Evolutionary conservation across 805 yeast species (phyloP).

Genomic region (Candida sithepensis): DNA sequence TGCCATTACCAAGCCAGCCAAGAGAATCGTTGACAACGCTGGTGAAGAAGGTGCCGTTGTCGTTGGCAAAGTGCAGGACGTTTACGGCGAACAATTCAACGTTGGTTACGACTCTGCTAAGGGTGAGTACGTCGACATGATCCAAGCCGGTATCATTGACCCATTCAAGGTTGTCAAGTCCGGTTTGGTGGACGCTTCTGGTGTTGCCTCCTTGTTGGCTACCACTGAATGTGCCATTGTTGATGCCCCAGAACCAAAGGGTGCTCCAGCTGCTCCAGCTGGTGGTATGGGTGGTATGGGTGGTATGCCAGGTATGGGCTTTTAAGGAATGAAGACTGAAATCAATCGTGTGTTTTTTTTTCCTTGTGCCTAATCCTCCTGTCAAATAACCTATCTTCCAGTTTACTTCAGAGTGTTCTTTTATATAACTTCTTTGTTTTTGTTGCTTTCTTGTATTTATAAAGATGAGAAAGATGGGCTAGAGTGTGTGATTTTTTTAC

Average conservation of each 20-base stretch:
- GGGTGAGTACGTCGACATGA: slow-evolving; percentile 93
- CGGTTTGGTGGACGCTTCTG: slow-evolving; percentile 93
- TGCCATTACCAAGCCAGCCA: slow-evolving; percentile 94
- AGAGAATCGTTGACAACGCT: slow-evolving; percentile 92
- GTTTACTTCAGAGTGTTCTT: background rate
- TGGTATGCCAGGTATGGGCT: slow-evolving; percentile 35
- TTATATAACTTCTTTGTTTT: background rate
- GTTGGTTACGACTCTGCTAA: slow-evolving; percentile 89
- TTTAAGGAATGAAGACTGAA: too few species aligned
- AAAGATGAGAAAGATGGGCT: background rate
- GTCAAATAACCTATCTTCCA: too few species aligned
- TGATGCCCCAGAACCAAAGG: slow-evolving; percentile 84
- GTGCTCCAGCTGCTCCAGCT: slow-evolving; percentile 49
- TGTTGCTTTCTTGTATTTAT: slow-evolving; percentile 3
- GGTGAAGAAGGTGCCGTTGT: slow-evolving; percentile 97
- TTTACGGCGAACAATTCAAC: slow-evolving; percentile 68
- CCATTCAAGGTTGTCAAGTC: slow-evolving; percentile 97
- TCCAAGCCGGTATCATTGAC: slow-evolving; percentile 95
- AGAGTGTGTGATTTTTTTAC: background rate
- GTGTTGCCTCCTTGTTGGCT: slow-evolving; percentile 95
- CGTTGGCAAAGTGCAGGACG: slow-evolving; percentile 78
- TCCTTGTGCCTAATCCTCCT: too few species aligned
- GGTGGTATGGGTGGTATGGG: slow-evolving; percentile 69
- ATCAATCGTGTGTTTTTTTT: too few species aligned
- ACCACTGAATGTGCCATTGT: slow-evolving; percentile 98